phyloP scores from a whole-genome alignment of 208 protist genomes.

The Leishmania amazonensis region DNA sequence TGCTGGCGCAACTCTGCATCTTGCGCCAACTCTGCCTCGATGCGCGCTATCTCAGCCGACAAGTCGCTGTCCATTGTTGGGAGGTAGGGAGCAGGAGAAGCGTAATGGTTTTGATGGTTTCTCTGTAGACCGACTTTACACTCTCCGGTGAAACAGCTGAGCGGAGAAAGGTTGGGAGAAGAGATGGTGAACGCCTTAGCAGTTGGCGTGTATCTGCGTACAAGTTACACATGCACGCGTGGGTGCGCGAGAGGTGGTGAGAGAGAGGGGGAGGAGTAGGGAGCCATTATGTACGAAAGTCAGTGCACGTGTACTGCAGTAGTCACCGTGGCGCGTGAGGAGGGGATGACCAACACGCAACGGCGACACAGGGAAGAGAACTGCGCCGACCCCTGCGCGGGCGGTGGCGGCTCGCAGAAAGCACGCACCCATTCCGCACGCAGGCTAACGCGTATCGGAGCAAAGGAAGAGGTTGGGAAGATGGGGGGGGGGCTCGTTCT shows the following conservation, averaged over 20 bases:
- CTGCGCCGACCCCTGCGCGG: background rate
- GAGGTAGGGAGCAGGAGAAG: background rate
- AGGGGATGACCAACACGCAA: background rate
- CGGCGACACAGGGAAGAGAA: background rate
- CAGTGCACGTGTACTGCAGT: background rate
- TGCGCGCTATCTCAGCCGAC: conserved; percentile 73
- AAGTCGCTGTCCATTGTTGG: conserved; percentile 68
- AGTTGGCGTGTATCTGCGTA: background rate
- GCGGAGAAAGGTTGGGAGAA: background rate
- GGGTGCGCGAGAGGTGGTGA: background rate
- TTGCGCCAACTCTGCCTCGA: conserved; percentile 76
- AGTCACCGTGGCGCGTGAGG: background rate
- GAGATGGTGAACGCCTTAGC: background rate
- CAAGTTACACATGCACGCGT: background rate
- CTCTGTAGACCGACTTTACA: background rate
- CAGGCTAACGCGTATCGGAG: background rate
- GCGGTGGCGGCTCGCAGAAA: background rate
- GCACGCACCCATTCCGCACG: conserved; percentile 2
- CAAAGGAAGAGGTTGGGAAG: background rate
- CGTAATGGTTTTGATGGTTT: background rate
- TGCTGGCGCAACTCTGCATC: conserved; percentile 62
- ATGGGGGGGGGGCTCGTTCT: background rate
- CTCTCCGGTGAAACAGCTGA: background rate
- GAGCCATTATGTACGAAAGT: background rate
- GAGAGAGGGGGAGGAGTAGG: background rate